phyloP scores from a whole-genome alignment of 495 filamentous ascomycete genomes.

The Penicillium arizonense region DNA sequence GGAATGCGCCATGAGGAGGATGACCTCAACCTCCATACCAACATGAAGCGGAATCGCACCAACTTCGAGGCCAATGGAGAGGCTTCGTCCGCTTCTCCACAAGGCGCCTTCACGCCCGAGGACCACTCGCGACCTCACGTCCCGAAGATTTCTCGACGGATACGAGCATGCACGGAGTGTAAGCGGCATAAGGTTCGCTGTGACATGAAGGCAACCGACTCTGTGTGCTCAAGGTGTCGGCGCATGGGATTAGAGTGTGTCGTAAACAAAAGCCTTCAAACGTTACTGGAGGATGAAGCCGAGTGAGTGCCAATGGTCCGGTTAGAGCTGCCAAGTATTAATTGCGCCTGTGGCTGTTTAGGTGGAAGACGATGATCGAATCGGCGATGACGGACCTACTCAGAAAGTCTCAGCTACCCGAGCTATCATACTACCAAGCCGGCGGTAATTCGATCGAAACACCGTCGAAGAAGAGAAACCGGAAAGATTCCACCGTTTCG shows the following conservation, averaged over 20 bases:
- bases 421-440: slow-evolving; percentile 46
- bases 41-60: slow-evolving; percentile 48
- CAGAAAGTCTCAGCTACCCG: slow-evolving; percentile 43
- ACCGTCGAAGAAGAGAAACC: slow-evolving; percentile 33
- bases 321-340: neutral
- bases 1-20: slow-evolving; percentile 21
- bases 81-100: slow-evolving; percentile 38
- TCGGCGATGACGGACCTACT: slow-evolving; percentile 46
- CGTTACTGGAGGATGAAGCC: slow-evolving; percentile 50
- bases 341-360: slow-evolving; percentile 10
- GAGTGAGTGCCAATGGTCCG: slow-evolving; percentile 30
- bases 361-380: slow-evolving; percentile 48
- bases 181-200: slow-evolving; percentile 54
- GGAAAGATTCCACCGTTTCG: slow-evolving; percentile 41
- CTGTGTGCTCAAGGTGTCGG: slow-evolving; percentile 46
- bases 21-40: slow-evolving; percentile 13
- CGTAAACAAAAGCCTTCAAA: slow-evolving; percentile 57
- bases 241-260: slow-evolving; percentile 52
- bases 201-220: slow-evolving; percentile 48
- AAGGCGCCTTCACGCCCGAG: slow-evolving; percentile 30
- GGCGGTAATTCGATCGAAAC: slow-evolving; percentile 35
- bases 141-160: slow-evolving; percentile 55
- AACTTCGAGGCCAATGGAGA: slow-evolving; percentile 46
- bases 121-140: slow-evolving; percentile 38
- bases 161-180: slow-evolving; percentile 55